phyloP scores from a whole-genome alignment of 768 basidiomycete genomes.

The Amyloporia xantha region DNA sequence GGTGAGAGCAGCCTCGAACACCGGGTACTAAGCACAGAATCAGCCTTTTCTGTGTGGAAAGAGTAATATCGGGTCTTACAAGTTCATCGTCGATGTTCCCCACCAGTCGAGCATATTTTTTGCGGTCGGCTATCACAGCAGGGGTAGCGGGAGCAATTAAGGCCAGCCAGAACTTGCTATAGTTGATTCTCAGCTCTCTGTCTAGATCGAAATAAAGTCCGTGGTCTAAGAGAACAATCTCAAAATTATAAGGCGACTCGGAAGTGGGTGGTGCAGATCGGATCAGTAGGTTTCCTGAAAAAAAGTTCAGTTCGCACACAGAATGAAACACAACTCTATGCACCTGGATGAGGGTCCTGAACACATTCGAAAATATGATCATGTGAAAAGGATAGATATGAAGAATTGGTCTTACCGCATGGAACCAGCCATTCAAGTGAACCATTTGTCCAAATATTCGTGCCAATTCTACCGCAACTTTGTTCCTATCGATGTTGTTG shows the following conservation, averaged over 20 bases:
- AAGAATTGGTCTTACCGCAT: slow-evolving; percentile 47
- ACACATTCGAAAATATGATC: not conserved
- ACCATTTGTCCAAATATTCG: slow-evolving; percentile 95
- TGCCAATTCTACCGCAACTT: slow-evolving; percentile 84
- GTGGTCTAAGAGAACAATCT: slow-evolving; percentile 91
- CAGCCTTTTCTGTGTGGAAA: not conserved
- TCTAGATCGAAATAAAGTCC: slow-evolving; percentile 92
- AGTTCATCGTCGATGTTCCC: slow-evolving; percentile 87
- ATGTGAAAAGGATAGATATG: too few relatives aligned
- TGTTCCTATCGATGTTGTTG: slow-evolving; percentile 85
- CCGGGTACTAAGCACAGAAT: slow-evolving; percentile 62
- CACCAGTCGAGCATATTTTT: slow-evolving; percentile 84
- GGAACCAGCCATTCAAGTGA: slow-evolving; percentile 89
- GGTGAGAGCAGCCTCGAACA: slow-evolving; percentile 95
- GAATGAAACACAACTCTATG: too few relatives aligned
- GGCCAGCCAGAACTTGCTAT: slow-evolving; percentile 86
- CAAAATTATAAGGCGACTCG: slow-evolving; percentile 87
- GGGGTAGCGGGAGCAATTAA: slow-evolving; percentile 72
- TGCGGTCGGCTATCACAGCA: slow-evolving; percentile 55
- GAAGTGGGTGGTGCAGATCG: slow-evolving; percentile 59
- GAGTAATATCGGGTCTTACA: too few relatives aligned
- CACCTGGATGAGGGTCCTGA: slow-evolving; percentile 79
- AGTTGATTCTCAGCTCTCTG: slow-evolving; percentile 70
- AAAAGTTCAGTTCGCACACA: not conserved
- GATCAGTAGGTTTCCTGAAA: slow-evolving; percentile 81